These are phyloP conservation scores for Dendryphion nanum DNA, from an alignment of 2,329 filamentous ascomycete species.

Conservation along the genomic window DNA sequence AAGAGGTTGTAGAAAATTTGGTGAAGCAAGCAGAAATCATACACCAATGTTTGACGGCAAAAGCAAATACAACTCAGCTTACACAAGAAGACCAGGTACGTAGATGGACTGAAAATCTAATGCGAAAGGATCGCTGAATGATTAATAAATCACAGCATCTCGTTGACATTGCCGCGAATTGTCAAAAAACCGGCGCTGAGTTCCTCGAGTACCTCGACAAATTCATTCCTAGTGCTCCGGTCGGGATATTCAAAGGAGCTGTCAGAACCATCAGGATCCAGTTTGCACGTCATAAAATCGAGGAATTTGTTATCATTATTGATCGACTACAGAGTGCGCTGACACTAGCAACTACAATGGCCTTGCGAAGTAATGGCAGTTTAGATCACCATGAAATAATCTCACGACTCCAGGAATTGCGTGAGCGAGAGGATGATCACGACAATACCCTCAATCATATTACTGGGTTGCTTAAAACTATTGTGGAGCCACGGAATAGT, in stretches of 20 bases:
- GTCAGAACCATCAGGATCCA: slow-evolving; percentile 6
- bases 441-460: background rate
- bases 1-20: slow-evolving; percentile 2
- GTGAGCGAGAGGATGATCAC: background rate
- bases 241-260: background rate
- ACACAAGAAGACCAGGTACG: slow-evolving; percentile 11
- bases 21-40: background rate
- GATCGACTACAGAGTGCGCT: slow-evolving; percentile 8
- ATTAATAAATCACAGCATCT: slow-evolving; percentile 5
- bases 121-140: background rate
- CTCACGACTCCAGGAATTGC: slow-evolving; percentile 3
- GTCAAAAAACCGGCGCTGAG: slow-evolving; percentile 5
- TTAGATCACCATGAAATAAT: slow-evolving; percentile 5
- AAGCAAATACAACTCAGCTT: background rate
- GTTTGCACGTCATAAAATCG: slow-evolving; percentile 7
- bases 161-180: slow-evolving; percentile 6
- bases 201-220: slow-evolving; percentile 10
- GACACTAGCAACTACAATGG: slow-evolving; percentile 7
- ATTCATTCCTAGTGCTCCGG: slow-evolving; percentile 1
- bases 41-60: background rate
- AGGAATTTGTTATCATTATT: slow-evolving; percentile 7
- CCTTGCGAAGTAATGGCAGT: slow-evolving; percentile 5
- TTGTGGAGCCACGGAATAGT: background rate
- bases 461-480: background rate
- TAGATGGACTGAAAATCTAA: background rate